Conservation (phyloP, 2,329 filamentous ascomycete genomes). For the Scolecobasidium constrictum region DNA sequence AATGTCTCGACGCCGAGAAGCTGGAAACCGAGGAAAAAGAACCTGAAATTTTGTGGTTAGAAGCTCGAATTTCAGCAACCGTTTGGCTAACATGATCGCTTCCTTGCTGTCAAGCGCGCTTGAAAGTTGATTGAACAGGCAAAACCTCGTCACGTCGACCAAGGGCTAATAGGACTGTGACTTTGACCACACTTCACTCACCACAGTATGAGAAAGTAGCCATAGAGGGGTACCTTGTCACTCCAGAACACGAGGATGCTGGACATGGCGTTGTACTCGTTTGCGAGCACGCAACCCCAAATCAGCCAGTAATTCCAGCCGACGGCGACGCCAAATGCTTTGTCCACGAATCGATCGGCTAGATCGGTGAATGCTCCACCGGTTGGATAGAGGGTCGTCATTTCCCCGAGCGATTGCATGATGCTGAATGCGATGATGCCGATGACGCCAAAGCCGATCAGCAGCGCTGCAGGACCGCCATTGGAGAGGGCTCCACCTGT, state of each 20-base stretch:
- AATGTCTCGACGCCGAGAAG: conserved; percentile 30
- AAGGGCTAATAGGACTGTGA: conserved; percentile 16
- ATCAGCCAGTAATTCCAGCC: conserved; percentile 52
- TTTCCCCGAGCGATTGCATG: conserved; percentile 55
- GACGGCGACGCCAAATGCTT: conserved; percentile 45
- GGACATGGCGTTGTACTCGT: conserved; percentile 60
- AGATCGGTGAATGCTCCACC: conserved; percentile 55
- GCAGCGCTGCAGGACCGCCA: conserved; percentile 20
- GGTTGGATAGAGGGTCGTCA: conserved; percentile 51
- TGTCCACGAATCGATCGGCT: conserved; percentile 49
- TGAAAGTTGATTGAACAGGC: too few relatives aligned
- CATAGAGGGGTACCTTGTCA: conserved; percentile 27
- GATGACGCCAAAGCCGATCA: conserved; percentile 40
- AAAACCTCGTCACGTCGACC: too few relatives aligned
- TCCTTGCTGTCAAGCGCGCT: too few relatives aligned
- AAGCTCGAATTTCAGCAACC: too few relatives aligned
- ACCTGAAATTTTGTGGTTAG: too few relatives aligned
- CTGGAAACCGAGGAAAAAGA: conserved; percentile 20
- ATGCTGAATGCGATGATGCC: conserved; percentile 54
- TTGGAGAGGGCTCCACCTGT: conserved; percentile 38
- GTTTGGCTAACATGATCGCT: too few relatives aligned
- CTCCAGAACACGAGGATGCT: conserved; percentile 58
- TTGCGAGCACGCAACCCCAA: conserved; percentile 54
- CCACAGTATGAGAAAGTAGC: conserved; percentile 32
- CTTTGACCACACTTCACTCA: conserved; percentile 24